Base-by-base conservation (phyloP, 1,139 yeast species). In the Magnusiomyces magnusii region DNA sequence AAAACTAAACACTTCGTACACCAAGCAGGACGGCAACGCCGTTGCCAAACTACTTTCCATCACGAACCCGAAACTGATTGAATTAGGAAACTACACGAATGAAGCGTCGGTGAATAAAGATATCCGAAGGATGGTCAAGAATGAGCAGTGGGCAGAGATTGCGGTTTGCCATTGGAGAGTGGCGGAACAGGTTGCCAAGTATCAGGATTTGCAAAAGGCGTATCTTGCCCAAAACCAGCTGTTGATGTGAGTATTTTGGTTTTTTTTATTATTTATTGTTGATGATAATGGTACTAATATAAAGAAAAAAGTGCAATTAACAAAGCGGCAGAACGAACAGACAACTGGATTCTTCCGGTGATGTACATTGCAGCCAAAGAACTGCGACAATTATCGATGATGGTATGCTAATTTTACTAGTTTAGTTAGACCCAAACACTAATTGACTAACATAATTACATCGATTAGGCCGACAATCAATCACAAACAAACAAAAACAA, bases 301-400 rank as follows among this genome's bases (percentile, higher is more conserved):
- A 19, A 2, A 24, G 5, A 2, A 9, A 25, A 25, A 7, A 54
- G 57, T 9, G 61, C 61, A 1, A 55, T 59, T 5, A 84, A 84
- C 61, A 75, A 90, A 56, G 81, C 82, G 34, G 86, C 90, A 0
- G 90, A 84, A 61, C 69, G 75, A 15, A 83, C 84, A 64, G 79
- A 82, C 24, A 78, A 77, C 61, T 89, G 96, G 96, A 78, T 87
- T 36, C 78, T 86, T 56, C 77, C 77, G 0, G 83, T 87, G 1
- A 70, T 89, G 62, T 80, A 80, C 68, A 73, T 75, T 21, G 76
- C 82, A 5, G 78, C 86, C 39, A 76, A 77, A 47, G 89, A 85
- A 67, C 75, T 87, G 62, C 77, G 83, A 42, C 68, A 64, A 25
- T 61, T 69, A 41, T 77, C 81, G 0, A 65, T 70, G 31, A 63